Evolutionary conservation across 1,139 yeast genomes (phyloP), one percentile per base, ranked within the genome.

Genomic region (Suhomyces kunorum): DNA sequence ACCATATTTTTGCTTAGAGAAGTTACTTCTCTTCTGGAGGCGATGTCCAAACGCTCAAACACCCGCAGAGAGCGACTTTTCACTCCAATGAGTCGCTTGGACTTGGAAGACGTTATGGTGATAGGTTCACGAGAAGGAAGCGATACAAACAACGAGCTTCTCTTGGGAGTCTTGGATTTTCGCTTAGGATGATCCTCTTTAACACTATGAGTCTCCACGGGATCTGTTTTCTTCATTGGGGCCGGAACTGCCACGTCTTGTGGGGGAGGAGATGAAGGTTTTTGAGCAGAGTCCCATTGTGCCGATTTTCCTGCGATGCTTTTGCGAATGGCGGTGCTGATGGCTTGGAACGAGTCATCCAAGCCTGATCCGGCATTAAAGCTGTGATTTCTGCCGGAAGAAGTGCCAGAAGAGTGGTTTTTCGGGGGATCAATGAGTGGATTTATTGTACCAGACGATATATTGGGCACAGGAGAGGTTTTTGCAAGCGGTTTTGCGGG

Each of bases 71-170:
- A 44, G 17, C 50, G 26, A 24, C 45, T 30, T 22, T 34, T 35
- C 15, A 43, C 37, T 15, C 39, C 43, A 2, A 38, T 36, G 14
- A 36, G 36, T 27, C 40, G 30, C 12, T 40, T 40, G 5, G 45
- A 20, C 11, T 39, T 38, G 11, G 42, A 36, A 6, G 41, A 24
- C 8, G 51, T 24, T 8, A 51, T 58, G 4, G 63, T 55, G 24
- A 70, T 58, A 1, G 76, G 75, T 34, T 67, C 74, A 28, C 71
- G 53, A 5, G 69, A 56, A 1, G 76, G 76, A n/a, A 70, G 47
- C 0, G 74, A 58, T 1, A 65, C 70, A 48, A 66, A 70, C 2
- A 62, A 57, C 0, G 74, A 65, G 19, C 66, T 59, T 31, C 71
- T 50, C 34, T 58, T 62, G 5, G 71, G 66, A 3, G 68, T 61